Conservation (phyloP, 2,329 filamentous ascomycete species). For the Aspergillus brunneoviolaceus region DNA sequence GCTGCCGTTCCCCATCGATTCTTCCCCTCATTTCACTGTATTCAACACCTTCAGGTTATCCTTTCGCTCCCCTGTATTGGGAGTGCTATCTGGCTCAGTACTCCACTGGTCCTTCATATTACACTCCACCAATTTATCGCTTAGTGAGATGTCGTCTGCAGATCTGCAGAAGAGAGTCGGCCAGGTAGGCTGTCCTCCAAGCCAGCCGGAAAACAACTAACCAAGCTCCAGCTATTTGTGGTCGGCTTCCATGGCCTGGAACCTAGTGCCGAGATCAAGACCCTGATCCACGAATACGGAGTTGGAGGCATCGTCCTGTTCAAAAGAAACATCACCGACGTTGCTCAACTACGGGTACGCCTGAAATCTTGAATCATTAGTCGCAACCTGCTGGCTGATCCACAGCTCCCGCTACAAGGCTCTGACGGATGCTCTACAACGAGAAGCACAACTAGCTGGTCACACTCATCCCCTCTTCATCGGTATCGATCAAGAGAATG, state of each 20-base stretch:
- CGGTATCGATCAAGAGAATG: slow-evolving; percentile 49
- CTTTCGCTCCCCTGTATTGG: neutral
- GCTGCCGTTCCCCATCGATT: neutral
- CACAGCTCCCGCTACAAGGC: slow-evolving; percentile 18
- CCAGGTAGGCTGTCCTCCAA: slow-evolving; percentile 27
- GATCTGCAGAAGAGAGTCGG: slow-evolving; percentile 34
- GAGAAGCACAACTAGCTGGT: slow-evolving; percentile 40
- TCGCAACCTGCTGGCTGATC: slow-evolving; percentile 2
- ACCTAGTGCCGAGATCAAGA: slow-evolving; percentile 43
- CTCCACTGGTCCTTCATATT: neutral
- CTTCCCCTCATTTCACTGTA: neutral
- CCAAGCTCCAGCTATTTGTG: slow-evolving; percentile 41
- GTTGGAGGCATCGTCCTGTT: slow-evolving; percentile 46
- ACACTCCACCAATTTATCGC: neutral
- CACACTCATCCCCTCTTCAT: slow-evolving; percentile 45
- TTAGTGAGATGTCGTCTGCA: slow-evolving; percentile 18
- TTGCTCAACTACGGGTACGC: slow-evolving; percentile 38
- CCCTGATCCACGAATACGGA: slow-evolving; percentile 42
- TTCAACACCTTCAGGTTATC: too few relatives aligned
- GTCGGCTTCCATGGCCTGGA: slow-evolving; percentile 45
- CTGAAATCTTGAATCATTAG: neutral
- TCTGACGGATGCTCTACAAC: slow-evolving; percentile 38
- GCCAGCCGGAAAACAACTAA: neutral
- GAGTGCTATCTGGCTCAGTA: neutral
- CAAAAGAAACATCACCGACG: slow-evolving; percentile 41